phyloP scores from a whole-genome alignment of 441 rosid species.

The Erysimum cheiri region DNA sequence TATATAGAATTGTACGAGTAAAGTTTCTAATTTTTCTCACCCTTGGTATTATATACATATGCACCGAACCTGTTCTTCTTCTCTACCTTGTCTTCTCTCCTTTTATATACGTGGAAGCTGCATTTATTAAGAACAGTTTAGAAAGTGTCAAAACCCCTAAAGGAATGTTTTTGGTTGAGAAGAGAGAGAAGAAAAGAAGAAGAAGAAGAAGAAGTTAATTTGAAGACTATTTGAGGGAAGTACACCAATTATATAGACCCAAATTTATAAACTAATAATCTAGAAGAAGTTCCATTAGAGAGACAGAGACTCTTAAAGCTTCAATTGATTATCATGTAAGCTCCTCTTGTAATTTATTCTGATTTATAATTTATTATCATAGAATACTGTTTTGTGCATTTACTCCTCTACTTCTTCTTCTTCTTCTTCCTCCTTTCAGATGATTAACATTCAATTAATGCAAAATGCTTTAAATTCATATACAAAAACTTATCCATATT shows the following conservation, averaged over 20 bases:
- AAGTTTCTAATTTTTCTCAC: background rate
- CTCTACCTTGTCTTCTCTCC: slow-evolving; percentile 18
- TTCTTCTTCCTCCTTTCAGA: slow-evolving; percentile 14
- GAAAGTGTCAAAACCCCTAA: slow-evolving; percentile 25
- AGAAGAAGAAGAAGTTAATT: slow-evolving; percentile 8
- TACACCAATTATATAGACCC: slow-evolving; percentile 11
- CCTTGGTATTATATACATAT: background rate
- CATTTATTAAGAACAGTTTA: slow-evolving; percentile 21
- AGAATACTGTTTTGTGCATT: slow-evolving; percentile 50
- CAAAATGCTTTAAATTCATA: slow-evolving; percentile 47
- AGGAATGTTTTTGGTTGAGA: slow-evolving; percentile 41
- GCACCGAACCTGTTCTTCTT: slow-evolving; percentile 31
- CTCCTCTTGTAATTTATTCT: background rate
- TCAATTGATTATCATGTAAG: slow-evolving; percentile 65
- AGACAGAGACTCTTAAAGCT: slow-evolving; percentile 67
- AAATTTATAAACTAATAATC: slow-evolving; percentile 9
- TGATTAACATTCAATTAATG: slow-evolving; percentile 67
- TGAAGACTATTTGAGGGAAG: slow-evolving; percentile 21
- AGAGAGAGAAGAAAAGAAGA: slow-evolving; percentile 10
- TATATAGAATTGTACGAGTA: background rate
- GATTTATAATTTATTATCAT: slow-evolving; percentile 7
- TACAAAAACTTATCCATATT: slow-evolving; percentile 35
- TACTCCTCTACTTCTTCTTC: slow-evolving; percentile 39
- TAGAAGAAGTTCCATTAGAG: slow-evolving; percentile 47
- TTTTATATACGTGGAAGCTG: slow-evolving; percentile 18